Conservation (phyloP, 2,329 filamentous ascomycete species). For the Periglandula ipomoeae region DNA sequence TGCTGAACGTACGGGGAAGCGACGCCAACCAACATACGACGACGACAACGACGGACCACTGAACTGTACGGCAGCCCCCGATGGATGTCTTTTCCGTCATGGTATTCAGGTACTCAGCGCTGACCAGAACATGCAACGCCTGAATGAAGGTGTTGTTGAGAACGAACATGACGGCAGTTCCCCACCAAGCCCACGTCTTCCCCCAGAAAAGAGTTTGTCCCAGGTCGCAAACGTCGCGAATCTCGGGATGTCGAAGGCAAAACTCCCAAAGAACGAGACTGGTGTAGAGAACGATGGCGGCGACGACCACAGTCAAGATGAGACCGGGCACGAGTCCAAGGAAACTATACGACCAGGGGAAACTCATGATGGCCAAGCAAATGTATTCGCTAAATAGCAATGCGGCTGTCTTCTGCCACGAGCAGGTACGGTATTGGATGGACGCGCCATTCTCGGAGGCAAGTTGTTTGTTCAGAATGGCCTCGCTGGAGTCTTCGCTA, state of each 20-base stretch:
- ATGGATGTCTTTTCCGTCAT: constrained; percentile 61
- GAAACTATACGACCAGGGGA: constrained; percentile 85
- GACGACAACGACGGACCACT: constrained; percentile 65
- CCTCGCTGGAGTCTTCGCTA: constrained; percentile 35
- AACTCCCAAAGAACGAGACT: constrained; percentile 61
- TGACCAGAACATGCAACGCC: constrained; percentile 71
- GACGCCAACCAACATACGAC: constrained; percentile 71
- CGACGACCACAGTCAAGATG: constrained; percentile 73
- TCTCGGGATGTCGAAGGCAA: constrained; percentile 81
- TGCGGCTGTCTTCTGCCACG: constrained; percentile 89
- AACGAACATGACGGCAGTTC: constrained; percentile 76
- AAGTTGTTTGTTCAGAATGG: constrained; percentile 56
- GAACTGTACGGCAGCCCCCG: constrained; percentile 63
- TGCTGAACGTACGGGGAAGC: constrained; percentile 75
- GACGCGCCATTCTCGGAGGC: constrained; percentile 66
- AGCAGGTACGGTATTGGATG: constrained; percentile 89
- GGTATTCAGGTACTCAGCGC: constrained; percentile 82
- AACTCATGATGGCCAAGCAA: constrained; percentile 86
- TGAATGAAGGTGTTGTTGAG: constrained; percentile 92
- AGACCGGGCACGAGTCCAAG: constrained; percentile 78
- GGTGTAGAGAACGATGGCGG: constrained; percentile 74
- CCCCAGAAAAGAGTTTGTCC: constrained; percentile 93
- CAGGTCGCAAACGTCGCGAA: constrained; percentile 88
- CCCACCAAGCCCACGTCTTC: constrained; percentile 61
- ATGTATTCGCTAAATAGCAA: constrained; percentile 94